Evolutionary conservation across 495 filamentous ascomycete species (phyloP).

Genomic region (Elaphomyces granulatus): DNA sequence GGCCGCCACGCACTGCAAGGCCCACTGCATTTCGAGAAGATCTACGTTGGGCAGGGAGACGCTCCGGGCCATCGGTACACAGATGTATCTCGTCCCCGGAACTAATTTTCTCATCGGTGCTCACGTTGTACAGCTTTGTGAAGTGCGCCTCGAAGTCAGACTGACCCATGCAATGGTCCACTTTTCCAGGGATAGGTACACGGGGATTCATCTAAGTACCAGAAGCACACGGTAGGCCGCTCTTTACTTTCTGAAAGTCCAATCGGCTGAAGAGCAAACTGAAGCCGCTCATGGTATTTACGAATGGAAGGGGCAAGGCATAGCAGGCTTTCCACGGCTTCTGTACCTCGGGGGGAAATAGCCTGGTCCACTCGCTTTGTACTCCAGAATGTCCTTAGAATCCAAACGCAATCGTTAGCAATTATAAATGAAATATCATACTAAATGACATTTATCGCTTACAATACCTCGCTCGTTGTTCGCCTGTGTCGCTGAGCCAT

Average conservation of each 20-base stretch:
- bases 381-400: not conserved
- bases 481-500: not conserved
- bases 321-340: conserved; percentile 1
- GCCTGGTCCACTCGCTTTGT: not conserved
- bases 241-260: not conserved
- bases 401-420: not conserved
- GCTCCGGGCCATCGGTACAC: not conserved
- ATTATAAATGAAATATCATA: no score
- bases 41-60: not conserved
- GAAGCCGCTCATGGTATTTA: not conserved
- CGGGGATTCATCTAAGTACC: not conserved
- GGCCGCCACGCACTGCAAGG: conserved; percentile 5
- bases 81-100: conserved; percentile 1
- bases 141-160: no score
- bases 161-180: not conserved
- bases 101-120: not conserved
- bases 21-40: conserved; percentile 3
- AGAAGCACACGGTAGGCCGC: not conserved
- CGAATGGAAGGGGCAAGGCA: conserved; percentile 1
- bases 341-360: conserved; percentile 1
- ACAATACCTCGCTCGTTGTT: not conserved
- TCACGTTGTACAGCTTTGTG: not conserved
- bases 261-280: conserved; percentile 1
- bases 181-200: not conserved
- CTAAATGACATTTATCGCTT: no score